Conservation (phyloP, 2,329 filamentous ascomycete species). For the Neonectria coccinea region DNA sequence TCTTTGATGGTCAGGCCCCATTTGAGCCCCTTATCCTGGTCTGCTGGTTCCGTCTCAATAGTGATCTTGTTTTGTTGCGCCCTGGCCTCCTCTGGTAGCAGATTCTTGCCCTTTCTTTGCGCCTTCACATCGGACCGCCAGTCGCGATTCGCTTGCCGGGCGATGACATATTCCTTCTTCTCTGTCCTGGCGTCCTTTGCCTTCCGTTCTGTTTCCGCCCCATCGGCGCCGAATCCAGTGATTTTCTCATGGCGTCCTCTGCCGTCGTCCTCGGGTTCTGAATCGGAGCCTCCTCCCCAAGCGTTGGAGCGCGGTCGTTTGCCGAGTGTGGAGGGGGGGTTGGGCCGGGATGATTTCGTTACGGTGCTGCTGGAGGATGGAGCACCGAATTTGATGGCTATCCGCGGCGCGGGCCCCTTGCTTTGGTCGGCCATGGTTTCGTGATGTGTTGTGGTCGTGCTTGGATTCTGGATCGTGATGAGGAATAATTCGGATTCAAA, state of each 20-base stretch:
- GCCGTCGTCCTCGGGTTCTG: conserved; percentile 53
- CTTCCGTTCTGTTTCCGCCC: conserved; percentile 55
- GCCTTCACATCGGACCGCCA: conserved; percentile 69
- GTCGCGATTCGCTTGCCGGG: conserved; percentile 68
- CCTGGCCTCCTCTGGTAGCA: conserved; percentile 68
- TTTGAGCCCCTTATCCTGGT: conserved; percentile 66
- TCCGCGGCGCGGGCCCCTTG: conserved; percentile 50
- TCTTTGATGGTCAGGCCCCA: conserved; percentile 64
- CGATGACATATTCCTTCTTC: conserved; percentile 66
- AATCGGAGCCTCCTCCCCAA: conserved; percentile 57
- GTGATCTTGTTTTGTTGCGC: conserved; percentile 53
- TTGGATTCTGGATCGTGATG: not conserved
- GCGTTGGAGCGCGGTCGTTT: conserved; percentile 61
- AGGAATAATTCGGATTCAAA: not conserved
- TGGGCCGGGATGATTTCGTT: conserved; percentile 47
- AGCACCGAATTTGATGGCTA: conserved; percentile 63
- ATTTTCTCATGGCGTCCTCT: conserved; percentile 59
- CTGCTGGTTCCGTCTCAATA: conserved; percentile 53
- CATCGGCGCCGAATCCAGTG: conserved; percentile 62
- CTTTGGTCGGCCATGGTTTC: conserved; percentile 43
- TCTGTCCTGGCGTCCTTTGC: conserved; percentile 43
- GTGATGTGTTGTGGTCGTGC: not conserved
- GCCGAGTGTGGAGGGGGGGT: conserved; percentile 59
- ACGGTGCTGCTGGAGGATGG: conserved; percentile 45
- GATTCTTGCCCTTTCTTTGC: conserved; percentile 62